Percentiles rank a stretch among this genome's conserved stretches.
phyloP scores from a whole-genome alignment of 768 basidiomycete species.

The Agaricus blazei region DNA sequence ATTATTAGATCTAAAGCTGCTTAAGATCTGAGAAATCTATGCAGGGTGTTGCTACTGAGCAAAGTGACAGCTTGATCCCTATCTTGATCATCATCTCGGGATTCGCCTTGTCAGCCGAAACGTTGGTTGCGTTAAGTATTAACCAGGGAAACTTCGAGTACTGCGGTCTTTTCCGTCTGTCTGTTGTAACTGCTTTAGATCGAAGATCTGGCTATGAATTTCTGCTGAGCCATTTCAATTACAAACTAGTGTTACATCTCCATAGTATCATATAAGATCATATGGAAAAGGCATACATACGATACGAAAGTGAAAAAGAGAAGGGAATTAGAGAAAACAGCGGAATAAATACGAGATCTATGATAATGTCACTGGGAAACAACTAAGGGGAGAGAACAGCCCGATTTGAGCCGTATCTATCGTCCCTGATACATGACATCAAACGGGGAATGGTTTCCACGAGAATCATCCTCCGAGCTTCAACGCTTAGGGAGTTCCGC shows the following conservation, averaged over 20 bases:
- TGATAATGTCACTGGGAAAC: neutral
- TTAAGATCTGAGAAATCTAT: conserved; percentile 9
- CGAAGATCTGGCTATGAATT: too few species aligned
- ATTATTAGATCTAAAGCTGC: conserved; percentile 8
- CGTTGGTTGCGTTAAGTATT: too few species aligned
- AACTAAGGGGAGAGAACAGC: conserved; percentile 3
- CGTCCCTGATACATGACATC: conserved; percentile 8
- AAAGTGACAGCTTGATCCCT: too few species aligned
- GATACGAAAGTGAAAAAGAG: neutral
- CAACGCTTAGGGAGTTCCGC: neutral
- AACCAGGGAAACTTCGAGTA: too few species aligned
- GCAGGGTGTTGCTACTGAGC: neutral
- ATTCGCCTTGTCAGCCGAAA: too few species aligned
- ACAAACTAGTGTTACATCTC: conserved; percentile 6
- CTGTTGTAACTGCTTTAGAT: neutral
- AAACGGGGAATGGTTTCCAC: conserved; percentile 8
- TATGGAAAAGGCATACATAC: neutral
- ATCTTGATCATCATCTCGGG: too few species aligned
- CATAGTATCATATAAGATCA: conserved; percentile 1
- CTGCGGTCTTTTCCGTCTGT: too few species aligned
- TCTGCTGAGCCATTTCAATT: neutral
- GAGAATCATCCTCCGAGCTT: conserved; percentile 9
- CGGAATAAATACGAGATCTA: conserved; percentile 1
- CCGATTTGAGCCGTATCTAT: neutral
- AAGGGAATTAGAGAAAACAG: neutral